These are phyloP conservation scores for Teratosphaeria gauchensis DNA, from an alignment of 2,329 filamentous ascomycete species.

Conservation along the genomic window DNA sequence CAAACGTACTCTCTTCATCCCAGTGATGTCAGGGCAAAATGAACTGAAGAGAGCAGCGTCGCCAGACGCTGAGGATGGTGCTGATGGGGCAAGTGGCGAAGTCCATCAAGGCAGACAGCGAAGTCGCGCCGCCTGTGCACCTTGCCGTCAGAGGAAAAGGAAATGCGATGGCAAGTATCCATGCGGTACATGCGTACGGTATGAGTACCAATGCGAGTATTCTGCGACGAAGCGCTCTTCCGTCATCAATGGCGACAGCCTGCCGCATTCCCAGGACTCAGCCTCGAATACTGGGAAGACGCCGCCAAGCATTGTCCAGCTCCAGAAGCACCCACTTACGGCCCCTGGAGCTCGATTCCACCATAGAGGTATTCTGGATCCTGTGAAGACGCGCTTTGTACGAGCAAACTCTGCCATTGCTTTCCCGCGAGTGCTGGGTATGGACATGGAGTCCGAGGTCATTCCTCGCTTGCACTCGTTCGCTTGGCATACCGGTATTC, in stretches of 20 bases:
- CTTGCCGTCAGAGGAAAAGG: constrained; percentile 22
- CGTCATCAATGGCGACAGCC: constrained; percentile 14
- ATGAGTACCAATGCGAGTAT: constrained; percentile 28
- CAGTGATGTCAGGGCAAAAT: constrained; percentile 5
- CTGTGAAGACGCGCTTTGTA: constrained; percentile 26
- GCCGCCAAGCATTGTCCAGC: constrained; percentile 20
- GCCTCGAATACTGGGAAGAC: constrained; percentile 9
- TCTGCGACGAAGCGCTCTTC: constrained; percentile 21
- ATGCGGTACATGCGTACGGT: constrained; percentile 26
- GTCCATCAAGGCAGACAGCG: constrained; percentile 21
- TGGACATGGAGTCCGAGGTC: constrained; percentile 44
- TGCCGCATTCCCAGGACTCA: constrained; percentile 10
- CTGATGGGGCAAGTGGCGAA: constrained; percentile 3
- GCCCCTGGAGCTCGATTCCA: constrained; percentile 27
- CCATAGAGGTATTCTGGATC: constrained; percentile 26
- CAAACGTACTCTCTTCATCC: background rate
- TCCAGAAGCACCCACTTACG: constrained; percentile 25
- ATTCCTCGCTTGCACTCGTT: constrained; percentile 47
- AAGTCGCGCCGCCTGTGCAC: constrained; percentile 25
- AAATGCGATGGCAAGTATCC: constrained; percentile 22
- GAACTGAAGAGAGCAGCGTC: constrained; percentile 15
- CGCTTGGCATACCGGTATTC: constrained; percentile 40
- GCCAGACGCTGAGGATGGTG: constrained; percentile 9
- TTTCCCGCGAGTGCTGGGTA: constrained; percentile 44
- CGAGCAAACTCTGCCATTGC: constrained; percentile 38